A percentile compares a stretch with the other conserved stretches of the same genome.
These are phyloP conservation scores for Viola odorata DNA, from an alignment of 345 rosid species.

Conservation along the genomic window DNA sequence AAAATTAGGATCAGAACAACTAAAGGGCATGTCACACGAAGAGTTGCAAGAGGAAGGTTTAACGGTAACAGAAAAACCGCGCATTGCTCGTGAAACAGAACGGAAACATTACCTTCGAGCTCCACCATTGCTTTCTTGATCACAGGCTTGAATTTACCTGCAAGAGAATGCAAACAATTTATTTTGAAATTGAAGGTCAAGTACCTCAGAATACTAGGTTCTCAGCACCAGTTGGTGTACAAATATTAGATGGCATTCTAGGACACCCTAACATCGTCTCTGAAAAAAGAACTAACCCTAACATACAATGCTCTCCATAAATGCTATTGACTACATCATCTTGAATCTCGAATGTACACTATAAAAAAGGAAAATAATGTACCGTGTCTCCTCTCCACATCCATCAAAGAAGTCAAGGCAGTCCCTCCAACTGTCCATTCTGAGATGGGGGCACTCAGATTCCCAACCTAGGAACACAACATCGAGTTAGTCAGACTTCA, in stretches of 20 bases:
- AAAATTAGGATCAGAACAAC: background rate
- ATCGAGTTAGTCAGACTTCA: too few relatives aligned
- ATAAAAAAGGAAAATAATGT: background rate
- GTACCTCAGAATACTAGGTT: background rate
- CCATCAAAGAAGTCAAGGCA: slow-evolving; percentile 87
- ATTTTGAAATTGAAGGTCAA: background rate
- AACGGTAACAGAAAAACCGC: background rate
- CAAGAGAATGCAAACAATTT: background rate
- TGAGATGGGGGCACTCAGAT: slow-evolving; percentile 77
- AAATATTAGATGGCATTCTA: too few relatives aligned
- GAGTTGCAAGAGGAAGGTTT: background rate
- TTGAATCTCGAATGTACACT: too few relatives aligned
- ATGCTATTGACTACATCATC: too few relatives aligned
- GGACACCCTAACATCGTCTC: too few relatives aligned
- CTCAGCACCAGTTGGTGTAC: too few relatives aligned
- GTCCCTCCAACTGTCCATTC: slow-evolving; percentile 96
- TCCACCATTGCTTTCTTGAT: slow-evolving; percentile 99
- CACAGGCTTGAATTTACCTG: slow-evolving; percentile 95
- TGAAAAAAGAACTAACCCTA: too few relatives aligned
- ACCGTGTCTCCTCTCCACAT: slow-evolving; percentile 99
- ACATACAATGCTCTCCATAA: too few relatives aligned
- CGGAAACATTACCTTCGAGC: slow-evolving; percentile 51
- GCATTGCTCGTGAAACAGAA: background rate
- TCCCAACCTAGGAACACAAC: slow-evolving; percentile 59
- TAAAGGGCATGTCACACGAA: background rate